These are phyloP conservation scores for Vitis amurensis DNA, from an alignment of 164 flowering plant genomes.

Conservation along the genomic window DNA sequence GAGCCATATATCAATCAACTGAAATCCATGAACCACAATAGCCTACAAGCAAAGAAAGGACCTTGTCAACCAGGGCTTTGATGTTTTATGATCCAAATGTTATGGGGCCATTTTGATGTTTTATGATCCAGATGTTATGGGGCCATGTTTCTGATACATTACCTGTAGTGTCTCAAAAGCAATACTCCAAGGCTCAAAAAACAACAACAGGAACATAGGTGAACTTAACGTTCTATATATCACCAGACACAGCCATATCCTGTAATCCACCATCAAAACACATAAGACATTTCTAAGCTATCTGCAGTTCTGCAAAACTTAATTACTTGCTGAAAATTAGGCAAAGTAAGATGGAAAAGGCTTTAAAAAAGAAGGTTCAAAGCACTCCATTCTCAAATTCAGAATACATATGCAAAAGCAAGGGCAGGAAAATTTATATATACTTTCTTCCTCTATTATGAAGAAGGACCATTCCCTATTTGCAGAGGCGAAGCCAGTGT, in stretches of 20 bases:
- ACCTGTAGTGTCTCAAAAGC: slow-evolving; percentile 95
- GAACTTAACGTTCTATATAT: slow-evolving; percentile 51
- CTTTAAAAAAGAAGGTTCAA: neutral
- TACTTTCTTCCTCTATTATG: no score
- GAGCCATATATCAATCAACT: slow-evolving; percentile 88
- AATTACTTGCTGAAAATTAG: neutral
- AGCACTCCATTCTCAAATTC: no score
- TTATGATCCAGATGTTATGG: neutral
- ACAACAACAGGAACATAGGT: slow-evolving; percentile 61
- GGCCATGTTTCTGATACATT: slow-evolving; percentile 10
- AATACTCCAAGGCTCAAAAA: slow-evolving; percentile 91
- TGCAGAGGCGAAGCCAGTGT: no score
- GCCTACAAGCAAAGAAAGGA: slow-evolving; percentile 51
- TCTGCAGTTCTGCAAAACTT: neutral
- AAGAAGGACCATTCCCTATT: no score
- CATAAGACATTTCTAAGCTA: neutral
- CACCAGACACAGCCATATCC: slow-evolving; percentile 64
- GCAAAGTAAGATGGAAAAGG: no score
- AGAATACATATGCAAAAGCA: neutral
- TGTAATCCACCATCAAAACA: slow-evolving; percentile 32
- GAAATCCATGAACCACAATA: slow-evolving; percentile 94
- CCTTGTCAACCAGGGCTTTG: slow-evolving; percentile 4
- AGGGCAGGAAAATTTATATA: neutral
- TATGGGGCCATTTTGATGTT: neutral
- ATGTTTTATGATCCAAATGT: neutral